Evolutionary conservation across 2,329 filamentous ascomycete species (phyloP), one percentile per base, ranked within the genome.

Genomic region (Alternaria burnsii): DNA sequence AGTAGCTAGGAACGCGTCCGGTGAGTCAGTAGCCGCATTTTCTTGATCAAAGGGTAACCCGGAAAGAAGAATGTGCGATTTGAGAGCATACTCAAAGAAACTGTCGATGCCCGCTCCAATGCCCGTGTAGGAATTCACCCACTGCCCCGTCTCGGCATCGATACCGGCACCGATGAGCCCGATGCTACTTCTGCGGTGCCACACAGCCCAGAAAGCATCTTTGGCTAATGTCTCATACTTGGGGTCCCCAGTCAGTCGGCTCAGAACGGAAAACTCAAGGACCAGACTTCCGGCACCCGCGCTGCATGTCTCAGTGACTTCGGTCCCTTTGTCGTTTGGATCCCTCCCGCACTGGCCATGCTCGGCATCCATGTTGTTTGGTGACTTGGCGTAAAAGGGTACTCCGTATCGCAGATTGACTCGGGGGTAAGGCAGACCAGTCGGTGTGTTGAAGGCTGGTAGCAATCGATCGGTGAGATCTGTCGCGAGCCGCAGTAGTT

Each of bases 61-160:
- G 2, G 94, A 97, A 22, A 98, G 87, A 24, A 99, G 81, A 61
- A 99, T 91, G 74, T 97, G 89, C 18, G 93, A 93, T 80, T 99
- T 99, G 71, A 98, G 86, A 4, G 95, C 94, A 79, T 99, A 99
- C 80, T 99, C 95, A 73, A 97, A 98, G 81, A 99, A 99, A 80
- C 94, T 97, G 81, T 99, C 95, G 72, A 97, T 93, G 40, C 95
- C 95, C 8, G 95, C 95, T 51, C 95, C 95, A 69, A 99, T 97
- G 30, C 95, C 94, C n/a, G 94, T 90, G 76, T 92, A 94, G 2
- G 91, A 86, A 9, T 91, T 91, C 34, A 95, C 89, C 95, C 95
- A 99, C 68, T 91, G 85, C 0, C 94, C 95, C 28, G 88, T 91
- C 75, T 98, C 94, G 1, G 93, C 92, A 80, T 97, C 94, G 62